Evolutionary conservation across 306 rosid genomes (phyloP), one percentile per base, ranked within the genome.

Genomic region (Cicer yamashitae): DNA sequence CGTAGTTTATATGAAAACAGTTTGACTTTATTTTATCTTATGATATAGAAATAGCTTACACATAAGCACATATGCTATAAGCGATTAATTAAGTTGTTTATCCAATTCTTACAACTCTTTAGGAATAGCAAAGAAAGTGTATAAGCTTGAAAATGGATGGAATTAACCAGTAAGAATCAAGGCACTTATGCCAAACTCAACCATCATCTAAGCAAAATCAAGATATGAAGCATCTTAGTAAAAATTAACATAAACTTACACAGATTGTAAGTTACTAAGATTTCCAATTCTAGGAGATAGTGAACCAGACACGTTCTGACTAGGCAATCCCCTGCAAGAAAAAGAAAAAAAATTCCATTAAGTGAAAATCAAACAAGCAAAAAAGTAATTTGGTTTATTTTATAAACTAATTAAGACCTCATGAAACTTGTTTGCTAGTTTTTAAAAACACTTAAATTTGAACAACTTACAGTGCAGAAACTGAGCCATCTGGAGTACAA

Each of bases 251-350:
- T 61, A 48, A 22, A 82, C 99, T 88, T 90, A 96, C 99, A 96
- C 91, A 64, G 88, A 87, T 85, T 90, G 93, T 86, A 96, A 84
- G 78, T 90, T 85, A 61, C 87, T 85, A 70, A 96, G 97, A 77
- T 90, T 96, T 84, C 96, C 94, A 74, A 96, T 89, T 34, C 77
- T 85, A 22, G 98, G 91, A 80, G 99, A 92, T 74, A 96, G 84
- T 62, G 81, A 74, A 8, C 99, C 98, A 73, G 97, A 90, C 89
- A 96, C 84, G 80, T 79, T 92, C 97, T 96, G 99, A 85, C 99
- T 92, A 25, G 99, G 99, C 77, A 92, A 75, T 54, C 98, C 99
- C 88, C 99, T 96, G 85, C 45, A 79, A 30, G 54, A 57, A 52
- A 62, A 17, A 34, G 10, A 7, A 7, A 84, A 50, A 56, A 37